Evolutionary conservation across 2,329 filamentous ascomycete genomes (phyloP), one percentile per base, ranked within the genome.

Genomic region (Gnomoniopsis smithogilvyi): DNA sequence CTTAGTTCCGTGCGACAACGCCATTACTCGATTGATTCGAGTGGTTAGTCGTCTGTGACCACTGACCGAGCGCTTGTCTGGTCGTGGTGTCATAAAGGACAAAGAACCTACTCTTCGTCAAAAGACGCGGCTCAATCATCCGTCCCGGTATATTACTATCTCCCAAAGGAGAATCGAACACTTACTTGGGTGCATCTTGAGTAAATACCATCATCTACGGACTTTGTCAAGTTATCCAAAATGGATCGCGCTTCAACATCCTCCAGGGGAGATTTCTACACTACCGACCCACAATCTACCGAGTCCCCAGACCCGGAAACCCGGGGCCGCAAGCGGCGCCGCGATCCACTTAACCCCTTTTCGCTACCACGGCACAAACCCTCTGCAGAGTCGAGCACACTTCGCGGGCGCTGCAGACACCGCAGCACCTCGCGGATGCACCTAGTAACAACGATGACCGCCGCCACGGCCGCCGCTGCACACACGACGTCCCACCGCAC

Each of bases 381-480:
- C 4, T 73, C 74, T 6, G 67, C 69, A 38, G 72, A 74, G 48
- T 76, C 74, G 47, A 70, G 72, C 54, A 76, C 72, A 2, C 72
- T 75, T 52, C 72, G 76, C 38, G 76, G 76, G 19, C 74, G 76
- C n/a, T 70, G 70, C 56, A 69, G 75, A 19, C 65, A 73, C 59
- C 74, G 75, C 36, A 77, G 75, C 17, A 68, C 68, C 8, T 73
- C 73, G 21, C 63, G 70, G 46, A 36, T 72, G 36, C 61, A 63
- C 50, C 60, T 68, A 19, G 91, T 56, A 10, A 21, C 46, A 8
- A 30, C 53, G 21, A 19, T 38, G 15, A n/a, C 46, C 17, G 24
- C 45, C 30, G 19, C 45, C 34, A 33, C 53, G 7, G 22, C 52
- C 45, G 43, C 22, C 51, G 7, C 24, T 26, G 17, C 54, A 38